Base-by-base conservation (phyloP, 2,329 filamentous ascomycete genomes). In the Cordyceps fumosorosea region DNA sequence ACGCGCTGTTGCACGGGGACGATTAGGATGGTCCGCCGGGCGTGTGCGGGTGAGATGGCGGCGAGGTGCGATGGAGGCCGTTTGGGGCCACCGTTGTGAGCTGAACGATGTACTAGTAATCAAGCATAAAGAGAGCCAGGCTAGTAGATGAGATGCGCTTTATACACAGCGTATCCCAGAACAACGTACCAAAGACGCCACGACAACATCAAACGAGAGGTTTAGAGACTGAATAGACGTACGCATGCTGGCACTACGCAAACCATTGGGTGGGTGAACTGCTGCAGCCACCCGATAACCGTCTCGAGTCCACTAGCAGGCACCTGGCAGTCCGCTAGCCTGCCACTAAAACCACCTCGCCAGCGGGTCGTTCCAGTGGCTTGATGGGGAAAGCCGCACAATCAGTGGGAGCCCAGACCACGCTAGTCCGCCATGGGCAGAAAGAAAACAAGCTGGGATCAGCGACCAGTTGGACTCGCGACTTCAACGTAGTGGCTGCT, bases 1-100 rank as follows among this genome's bases (percentile, higher is more conserved):
- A 71, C 37, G 74, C 71, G 14, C 63, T 78, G 63, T 64, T 73
- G 12, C 64, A 69, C 59, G 61, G 64, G 20, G 69, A 54, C 37
- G 55, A 57, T 18, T 50, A 50, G 60, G 18, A 48, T 55, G 34
- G 59, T 61, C 22, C 51, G 42, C 51, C n/a, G 1, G 44, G 20
- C 42, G 42, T 16, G 44, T 47, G 40, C 16, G 4, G 16, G n/a
- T 12, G 40, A n/a, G 40, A 37, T n/a, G 16, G 40, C 16, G 16
- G 40, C 14, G 4, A 12, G 34, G 34, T 37, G 34, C 5, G 10
- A 37, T 12, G 8, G 29, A 37, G 11, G 34, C 7, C 34, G 8
- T 37, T 37, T 2, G 34, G 34, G 34, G 34, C 34, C 3, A 37
- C 11, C 8, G 34, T 14, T 37, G 34, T 14, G 11, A 12, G 2